These are phyloP conservation scores for Xenoacremonium recifei DNA, from an alignment of 2,329 filamentous ascomycete genomes.

Conservation along the genomic window DNA sequence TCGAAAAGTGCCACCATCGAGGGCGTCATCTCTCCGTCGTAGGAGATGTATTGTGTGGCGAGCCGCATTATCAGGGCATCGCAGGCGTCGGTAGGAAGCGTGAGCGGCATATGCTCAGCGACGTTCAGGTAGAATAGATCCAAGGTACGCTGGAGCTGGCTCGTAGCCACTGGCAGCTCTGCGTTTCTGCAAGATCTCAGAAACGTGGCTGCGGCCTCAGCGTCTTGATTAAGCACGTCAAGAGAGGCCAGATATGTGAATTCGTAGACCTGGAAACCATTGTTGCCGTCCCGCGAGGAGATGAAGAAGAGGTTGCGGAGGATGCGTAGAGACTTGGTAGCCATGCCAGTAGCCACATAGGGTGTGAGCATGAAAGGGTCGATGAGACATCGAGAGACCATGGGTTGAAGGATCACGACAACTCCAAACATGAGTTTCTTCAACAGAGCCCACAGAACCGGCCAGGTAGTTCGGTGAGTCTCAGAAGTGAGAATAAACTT, in stretches of 20 bases:
- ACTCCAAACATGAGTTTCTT: conserved; percentile 74
- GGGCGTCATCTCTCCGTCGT: conserved; percentile 41
- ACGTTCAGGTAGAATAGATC: conserved; percentile 87
- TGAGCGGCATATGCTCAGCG: conserved; percentile 77
- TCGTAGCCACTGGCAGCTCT: conserved; percentile 22
- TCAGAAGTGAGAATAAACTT: conserved; percentile 60
- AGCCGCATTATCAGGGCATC: conserved; percentile 73
- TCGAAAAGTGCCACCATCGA: conserved; percentile 69
- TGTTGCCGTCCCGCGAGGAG: conserved; percentile 69
- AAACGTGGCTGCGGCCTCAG: conserved; percentile 63
- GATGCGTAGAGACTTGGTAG: conserved; percentile 68
- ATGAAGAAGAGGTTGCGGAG: conserved; percentile 82
- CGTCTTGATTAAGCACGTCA: conserved; percentile 75
- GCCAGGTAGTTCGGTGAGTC: conserved; percentile 64
- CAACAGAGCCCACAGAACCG: conserved; percentile 72
- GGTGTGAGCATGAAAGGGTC: conserved; percentile 47
- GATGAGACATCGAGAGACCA: conserved; percentile 62
- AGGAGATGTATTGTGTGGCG: conserved; percentile 69
- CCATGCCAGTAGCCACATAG: conserved; percentile 58
- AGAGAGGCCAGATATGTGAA: conserved; percentile 82
- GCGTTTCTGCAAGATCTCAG: conserved; percentile 57
- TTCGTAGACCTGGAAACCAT: conserved; percentile 76
- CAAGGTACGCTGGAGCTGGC: conserved; percentile 63
- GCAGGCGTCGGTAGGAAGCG: conserved; percentile 63
- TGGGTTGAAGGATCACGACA: conserved; percentile 71